Evolutionary conservation across 257 asterid species (phyloP).

Genomic region (Ballota nigra): DNA sequence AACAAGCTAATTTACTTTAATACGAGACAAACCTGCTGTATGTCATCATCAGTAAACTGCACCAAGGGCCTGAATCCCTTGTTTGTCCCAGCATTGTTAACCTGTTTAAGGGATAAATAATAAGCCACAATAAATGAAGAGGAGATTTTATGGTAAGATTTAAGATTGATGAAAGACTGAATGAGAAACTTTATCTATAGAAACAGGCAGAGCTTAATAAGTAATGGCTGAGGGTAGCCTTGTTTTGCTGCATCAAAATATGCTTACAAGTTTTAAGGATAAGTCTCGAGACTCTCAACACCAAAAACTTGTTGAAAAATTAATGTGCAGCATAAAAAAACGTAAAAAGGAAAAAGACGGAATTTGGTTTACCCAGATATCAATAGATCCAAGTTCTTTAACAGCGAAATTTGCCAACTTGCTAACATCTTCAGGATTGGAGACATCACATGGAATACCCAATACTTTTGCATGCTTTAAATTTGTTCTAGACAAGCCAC

Average conservation of each 20-base stretch:
- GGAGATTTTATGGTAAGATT: not conserved
- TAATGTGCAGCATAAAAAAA: not conserved
- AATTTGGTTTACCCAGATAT: slow-evolving; percentile 71
- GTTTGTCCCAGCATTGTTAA: slow-evolving; percentile 96
- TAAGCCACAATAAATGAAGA: not conserved
- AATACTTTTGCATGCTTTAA: slow-evolving; percentile 69
- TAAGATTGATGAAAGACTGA: not conserved
- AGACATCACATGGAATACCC: slow-evolving; percentile 89
- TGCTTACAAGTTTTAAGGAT: not conserved
- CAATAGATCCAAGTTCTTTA: slow-evolving; percentile 68
- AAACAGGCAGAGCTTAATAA: too few relatives aligned
- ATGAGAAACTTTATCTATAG: not conserved
- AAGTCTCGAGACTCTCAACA: not conserved
- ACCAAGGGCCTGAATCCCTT: slow-evolving; percentile 96
- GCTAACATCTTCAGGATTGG: slow-evolving; percentile 78
- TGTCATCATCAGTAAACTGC: slow-evolving; percentile 76
- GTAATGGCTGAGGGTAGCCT: too few relatives aligned
- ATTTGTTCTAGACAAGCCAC: slow-evolving; percentile 40
- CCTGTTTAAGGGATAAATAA: slow-evolving; percentile 42
- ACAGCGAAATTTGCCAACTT: slow-evolving; percentile 68
- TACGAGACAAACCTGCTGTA: slow-evolving; percentile 63
- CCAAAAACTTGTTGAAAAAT: not conserved
- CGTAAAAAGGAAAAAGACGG: not conserved
- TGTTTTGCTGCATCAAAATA: too few relatives aligned
- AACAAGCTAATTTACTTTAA: not conserved